phyloP scores from a whole-genome alignment of 164 flowering plant species.

The Macadamia tetraphylla region DNA sequence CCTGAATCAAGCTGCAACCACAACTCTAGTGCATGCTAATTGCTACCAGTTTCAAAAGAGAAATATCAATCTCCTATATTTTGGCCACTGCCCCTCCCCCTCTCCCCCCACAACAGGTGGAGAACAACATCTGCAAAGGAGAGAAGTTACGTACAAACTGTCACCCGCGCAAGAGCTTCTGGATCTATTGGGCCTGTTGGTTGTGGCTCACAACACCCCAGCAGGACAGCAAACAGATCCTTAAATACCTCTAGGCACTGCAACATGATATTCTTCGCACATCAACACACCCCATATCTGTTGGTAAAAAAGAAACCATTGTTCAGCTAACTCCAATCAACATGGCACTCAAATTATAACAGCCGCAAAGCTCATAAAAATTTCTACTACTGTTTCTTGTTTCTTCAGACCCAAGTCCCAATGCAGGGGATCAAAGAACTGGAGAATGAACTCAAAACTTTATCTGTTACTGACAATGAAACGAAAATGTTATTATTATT shows the following conservation, averaged over 20 bases:
- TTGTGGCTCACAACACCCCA: constrained; percentile 61
- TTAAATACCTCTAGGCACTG: constrained; percentile 69
- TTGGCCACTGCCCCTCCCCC: too few species aligned
- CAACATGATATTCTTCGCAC: constrained; percentile 57
- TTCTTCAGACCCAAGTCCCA: constrained; percentile 11
- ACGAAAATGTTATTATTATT: too few species aligned
- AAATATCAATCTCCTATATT: too few species aligned
- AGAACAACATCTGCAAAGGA: too few species aligned
- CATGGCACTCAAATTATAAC: background rate
- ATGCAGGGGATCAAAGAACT: background rate
- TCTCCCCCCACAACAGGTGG: too few species aligned
- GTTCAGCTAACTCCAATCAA: background rate
- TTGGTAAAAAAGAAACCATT: constrained; percentile 1
- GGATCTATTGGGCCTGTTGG: constrained; percentile 68
- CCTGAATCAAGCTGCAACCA: too few species aligned
- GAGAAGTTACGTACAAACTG: constrained; percentile 58
- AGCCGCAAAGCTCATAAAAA: constrained; percentile 4
- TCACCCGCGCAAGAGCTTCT: constrained; percentile 70
- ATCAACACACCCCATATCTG: constrained; percentile 68
- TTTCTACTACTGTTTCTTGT: constrained; percentile 18
- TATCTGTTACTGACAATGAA: constrained; percentile 3
- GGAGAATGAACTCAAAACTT: constrained; percentile 1
- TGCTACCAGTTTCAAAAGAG: too few species aligned
- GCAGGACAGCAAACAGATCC: constrained; percentile 49
- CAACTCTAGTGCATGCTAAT: too few species aligned